These are phyloP conservation scores for Hagleromyces aurorensis DNA, from an alignment of 805 yeast genomes.

Conservation along the genomic window DNA sequence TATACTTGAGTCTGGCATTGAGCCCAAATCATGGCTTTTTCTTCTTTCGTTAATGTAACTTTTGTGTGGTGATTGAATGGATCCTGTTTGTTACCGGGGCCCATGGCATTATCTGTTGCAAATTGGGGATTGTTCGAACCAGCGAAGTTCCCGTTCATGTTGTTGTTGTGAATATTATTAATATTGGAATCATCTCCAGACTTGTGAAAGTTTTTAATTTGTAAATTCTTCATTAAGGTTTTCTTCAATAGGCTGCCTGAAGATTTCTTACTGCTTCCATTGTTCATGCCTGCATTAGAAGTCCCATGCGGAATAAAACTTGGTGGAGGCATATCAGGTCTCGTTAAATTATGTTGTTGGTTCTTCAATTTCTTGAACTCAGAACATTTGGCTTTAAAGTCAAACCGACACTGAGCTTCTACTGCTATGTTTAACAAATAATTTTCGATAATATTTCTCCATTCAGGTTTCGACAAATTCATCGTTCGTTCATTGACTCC, in stretches of 20 bases:
- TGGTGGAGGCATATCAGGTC: slow-evolving; percentile 32
- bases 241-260: slow-evolving; percentile 24
- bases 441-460: slow-evolving; percentile 70
- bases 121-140: too few relatives aligned
- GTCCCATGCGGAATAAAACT: slow-evolving; percentile 18
- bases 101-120: not conserved
- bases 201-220: slow-evolving; percentile 9
- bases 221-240: slow-evolving; percentile 28
- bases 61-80: too few relatives aligned
- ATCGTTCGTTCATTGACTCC: slow-evolving; percentile 23
- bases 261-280: slow-evolving; percentile 1
- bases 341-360: slow-evolving; percentile 18
- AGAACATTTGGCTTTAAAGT: slow-evolving; percentile 47
- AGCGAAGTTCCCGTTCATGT: too few relatives aligned
- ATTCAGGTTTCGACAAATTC: slow-evolving; percentile 47
- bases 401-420: slow-evolving; percentile 62
- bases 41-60: slow-evolving; percentile 40
- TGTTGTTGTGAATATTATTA: slow-evolving; percentile 2
- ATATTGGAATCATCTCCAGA: slow-evolving; percentile 1
- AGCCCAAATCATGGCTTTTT: slow-evolving; percentile 54
- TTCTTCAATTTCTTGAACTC: slow-evolving; percentile 38
- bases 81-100: slow-evolving; percentile 1
- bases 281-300: slow-evolving; percentile 4
- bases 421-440: slow-evolving; percentile 56
- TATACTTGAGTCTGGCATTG: slow-evolving; percentile 56